These are phyloP conservation scores for Trebouxia sp. DNA, from an alignment of 139 green algal species.

Conservation along the genomic window DNA sequence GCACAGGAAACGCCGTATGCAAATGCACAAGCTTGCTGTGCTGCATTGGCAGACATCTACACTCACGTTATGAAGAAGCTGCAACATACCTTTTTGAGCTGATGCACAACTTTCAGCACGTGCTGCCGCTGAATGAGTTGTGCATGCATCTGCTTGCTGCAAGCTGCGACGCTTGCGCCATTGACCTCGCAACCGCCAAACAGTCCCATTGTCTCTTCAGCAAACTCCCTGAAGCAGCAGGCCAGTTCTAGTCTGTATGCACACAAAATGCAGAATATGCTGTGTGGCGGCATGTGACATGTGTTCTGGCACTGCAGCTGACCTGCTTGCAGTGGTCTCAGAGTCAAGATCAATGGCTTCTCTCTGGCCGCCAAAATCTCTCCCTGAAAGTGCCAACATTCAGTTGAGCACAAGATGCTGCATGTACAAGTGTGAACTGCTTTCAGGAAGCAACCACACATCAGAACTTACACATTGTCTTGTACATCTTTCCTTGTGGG, in stretches of 20 bases:
- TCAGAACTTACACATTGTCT: constrained; percentile 33
- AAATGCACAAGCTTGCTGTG: not conserved
- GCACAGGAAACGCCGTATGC: not conserved
- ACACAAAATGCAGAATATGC: not conserved
- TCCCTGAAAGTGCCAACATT: not conserved
- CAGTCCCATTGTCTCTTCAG: constrained; percentile 52
- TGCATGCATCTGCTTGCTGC: not conserved
- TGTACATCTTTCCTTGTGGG: constrained; percentile 39
- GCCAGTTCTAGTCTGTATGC: not conserved
- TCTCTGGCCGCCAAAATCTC: constrained; percentile 45
- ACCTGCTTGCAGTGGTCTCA: constrained; percentile 40
- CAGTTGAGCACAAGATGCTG: not conserved
- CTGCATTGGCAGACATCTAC: not conserved
- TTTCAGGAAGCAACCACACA: not conserved
- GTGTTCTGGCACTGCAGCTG: too few relatives aligned
- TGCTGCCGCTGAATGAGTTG: constrained; percentile 19
- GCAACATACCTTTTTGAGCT: constrained; percentile 25
- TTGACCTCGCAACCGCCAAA: constrained; percentile 37
- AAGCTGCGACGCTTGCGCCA: constrained; percentile 24
- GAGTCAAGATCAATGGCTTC: constrained; percentile 40
- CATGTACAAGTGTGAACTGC: not conserved
- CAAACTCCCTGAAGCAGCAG: constrained; percentile 38
- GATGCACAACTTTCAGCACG: constrained; percentile 35
- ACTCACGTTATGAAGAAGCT: not conserved
- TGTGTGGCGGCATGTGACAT: not conserved